Percentiles rank a stretch among this genome's conserved stretches.
Evolutionary conservation across 2,329 filamentous ascomycete genomes (phyloP).

Genomic region (Paracorniculantispora psalliotae): DNA sequence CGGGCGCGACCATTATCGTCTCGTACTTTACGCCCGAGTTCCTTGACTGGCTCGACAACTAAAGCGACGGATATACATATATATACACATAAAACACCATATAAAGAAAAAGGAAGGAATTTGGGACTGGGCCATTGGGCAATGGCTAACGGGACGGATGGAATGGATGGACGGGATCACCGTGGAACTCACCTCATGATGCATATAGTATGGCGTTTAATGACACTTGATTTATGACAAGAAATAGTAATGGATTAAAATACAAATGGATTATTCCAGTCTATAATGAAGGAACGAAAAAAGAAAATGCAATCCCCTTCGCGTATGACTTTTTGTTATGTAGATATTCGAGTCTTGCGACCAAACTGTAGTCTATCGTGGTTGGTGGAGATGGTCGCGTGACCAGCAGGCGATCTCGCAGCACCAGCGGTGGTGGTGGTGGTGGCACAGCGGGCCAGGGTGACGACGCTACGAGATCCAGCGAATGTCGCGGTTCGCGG

Average conservation of each 20-base stretch:
- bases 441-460: too few species aligned
- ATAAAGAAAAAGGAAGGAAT: background rate
- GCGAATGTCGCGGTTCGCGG: conserved; percentile 9
- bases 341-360: background rate
- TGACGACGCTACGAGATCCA: conserved; percentile 6
- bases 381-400: conserved; percentile 8
- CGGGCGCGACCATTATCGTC: conserved; percentile 87
- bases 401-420: background rate
- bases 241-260: conserved; percentile 5
- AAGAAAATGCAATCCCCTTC: too few species aligned
- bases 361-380: background rate
- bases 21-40: conserved; percentile 90
- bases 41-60: conserved; percentile 60
- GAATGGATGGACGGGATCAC: background rate
- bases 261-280: background rate
- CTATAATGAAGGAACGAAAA: background rate
- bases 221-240: background rate
- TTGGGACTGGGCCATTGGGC: background rate
- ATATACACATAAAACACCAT: background rate
- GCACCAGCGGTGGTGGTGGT: too few species aligned
- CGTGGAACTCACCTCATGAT: background rate
- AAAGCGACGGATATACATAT: conserved; percentile 14
- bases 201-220: conserved; percentile 3
- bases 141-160: background rate
- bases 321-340: background rate